Evolutionary conservation across 2,329 filamentous ascomycete genomes (phyloP), one percentile per base, ranked within the genome.

Genomic region (Pseudogymnoascus sp.): DNA sequence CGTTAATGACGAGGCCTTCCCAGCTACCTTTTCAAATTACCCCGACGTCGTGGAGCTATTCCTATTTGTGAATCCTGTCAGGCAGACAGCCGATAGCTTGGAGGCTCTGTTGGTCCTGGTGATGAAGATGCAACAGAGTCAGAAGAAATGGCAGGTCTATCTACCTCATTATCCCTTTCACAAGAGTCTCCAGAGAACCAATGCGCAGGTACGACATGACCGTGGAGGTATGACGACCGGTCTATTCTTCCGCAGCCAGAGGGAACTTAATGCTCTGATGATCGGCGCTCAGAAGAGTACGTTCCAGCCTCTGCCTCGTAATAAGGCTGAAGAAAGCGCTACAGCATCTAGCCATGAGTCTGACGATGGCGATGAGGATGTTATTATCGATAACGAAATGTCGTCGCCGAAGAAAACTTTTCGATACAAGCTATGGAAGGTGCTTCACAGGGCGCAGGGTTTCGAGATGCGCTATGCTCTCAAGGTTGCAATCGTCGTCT

Each of bases 401-500:
- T 70, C 69, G 0, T 73, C 75, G 0, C 76, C 73, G 64, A 72
- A 74, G 63, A 75, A 74, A 51, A 76, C 72, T 31, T 65, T 80
- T 1, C 73, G 82, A 7, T 81, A 80, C 68, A 76, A 71, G 60
- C 67, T 80, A 3, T 86, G 83, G 83, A 70, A 71, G 5, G 66
- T 79, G 1, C 67, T 85, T 8, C 81, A 83, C 66, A 76, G 79
- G 6, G 67, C 85, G 1, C 83, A 86, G 66, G 83, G 82, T 0
- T 85, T 84, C 60, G 83, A 85, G 67, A 80, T 79, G 54, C 77
- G 79, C 47, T 86, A 84, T 68, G 82, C 83, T 10, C 75, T 85
- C 51, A 86, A 85, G 69, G 81, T 83, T 8, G 79, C 78, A 18
- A 68, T 83, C 5, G 75, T 82, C 14, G 83, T 78, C 1, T 78